Evolutionary conservation across 2,329 filamentous ascomycete genomes (phyloP), one percentile per base, ranked within the genome.

Genomic region (Simplicillium aogashimaense): DNA sequence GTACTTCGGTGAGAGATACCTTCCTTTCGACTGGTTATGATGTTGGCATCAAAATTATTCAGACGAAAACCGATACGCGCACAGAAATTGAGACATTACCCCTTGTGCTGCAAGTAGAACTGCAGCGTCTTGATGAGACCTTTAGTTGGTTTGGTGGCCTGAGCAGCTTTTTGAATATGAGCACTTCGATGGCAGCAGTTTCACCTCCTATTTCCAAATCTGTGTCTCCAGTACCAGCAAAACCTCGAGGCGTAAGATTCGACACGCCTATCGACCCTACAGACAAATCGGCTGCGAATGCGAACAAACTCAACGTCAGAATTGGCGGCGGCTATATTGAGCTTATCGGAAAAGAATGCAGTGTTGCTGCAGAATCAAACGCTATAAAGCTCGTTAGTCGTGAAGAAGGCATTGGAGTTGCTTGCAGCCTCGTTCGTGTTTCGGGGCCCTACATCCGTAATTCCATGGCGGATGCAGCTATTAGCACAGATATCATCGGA

Each of bases 81-180:
- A 72, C 84, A 13, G 78, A 84, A 28, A 57, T 95, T 12, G 76
- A 78, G 39, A 94, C 88, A 1, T 69, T 94, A 9, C 87, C 89
- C 6, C 59, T 95, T 2, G 76, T 81, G 43, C 58, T 95, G 9
- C 75, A 80, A 42, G 62, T 97, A 32, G 86, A 97, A 54, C 65
- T 95, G 13, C 81, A 83, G 47, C 76, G 77, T 41, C 64, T 97
- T 16, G 92, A 97, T 50, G 88, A 95, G 51, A 86, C 86, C 0
- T 79, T 97, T 44, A 78, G 78, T 41, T 87, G 86, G 71, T 89
- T 95, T 60, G 92, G 92, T 29, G 92, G 92, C 0, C 67, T 98
- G 34, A 95, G 89, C 57, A 87, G 88, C 48, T 83, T 98, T 39
- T 66, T 98, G 34, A 94, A 92, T 51, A 76, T 95, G 57, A 86